Evolutionary conservation across 2,329 filamentous ascomycete species (phyloP).

Genomic region (Penicillium hordei): DNA sequence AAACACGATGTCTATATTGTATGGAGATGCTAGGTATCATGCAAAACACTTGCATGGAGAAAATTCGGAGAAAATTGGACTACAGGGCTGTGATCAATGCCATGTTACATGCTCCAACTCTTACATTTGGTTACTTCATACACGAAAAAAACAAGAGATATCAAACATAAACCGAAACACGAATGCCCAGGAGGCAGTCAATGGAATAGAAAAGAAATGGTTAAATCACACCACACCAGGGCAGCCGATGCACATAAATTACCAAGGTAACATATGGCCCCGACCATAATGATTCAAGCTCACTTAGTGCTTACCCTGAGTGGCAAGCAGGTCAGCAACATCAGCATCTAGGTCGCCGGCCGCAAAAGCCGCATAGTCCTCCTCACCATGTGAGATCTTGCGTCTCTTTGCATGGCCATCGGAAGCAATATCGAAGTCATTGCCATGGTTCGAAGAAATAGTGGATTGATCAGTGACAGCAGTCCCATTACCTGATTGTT

Average conservation of each 20-base stretch:
- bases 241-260: background rate
- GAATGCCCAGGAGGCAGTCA: background rate
- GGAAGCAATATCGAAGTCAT: conserved; percentile 26
- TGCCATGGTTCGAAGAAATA: conserved; percentile 17
- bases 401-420: conserved; percentile 47
- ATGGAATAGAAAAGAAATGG: background rate
- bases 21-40: background rate
- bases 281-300: background rate
- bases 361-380: conserved; percentile 48
- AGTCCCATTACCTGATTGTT: conserved; percentile 19
- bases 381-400: conserved; percentile 48
- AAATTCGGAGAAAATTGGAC: background rate
- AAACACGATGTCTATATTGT: background rate
- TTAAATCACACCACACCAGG: background rate
- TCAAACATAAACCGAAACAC: background rate
- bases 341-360: conserved; percentile 61
- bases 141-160: background rate
- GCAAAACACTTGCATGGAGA: background rate
- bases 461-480: conserved; percentile 7
- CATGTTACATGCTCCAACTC: background rate
- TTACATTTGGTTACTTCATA: conserved; percentile 1
- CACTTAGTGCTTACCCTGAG: conserved; percentile 38
- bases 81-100: background rate
- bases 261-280: background rate
- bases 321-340: conserved; percentile 58